These are phyloP conservation scores for Candida germanica DNA, from an alignment of 805 yeast species.

Conservation along the genomic window DNA sequence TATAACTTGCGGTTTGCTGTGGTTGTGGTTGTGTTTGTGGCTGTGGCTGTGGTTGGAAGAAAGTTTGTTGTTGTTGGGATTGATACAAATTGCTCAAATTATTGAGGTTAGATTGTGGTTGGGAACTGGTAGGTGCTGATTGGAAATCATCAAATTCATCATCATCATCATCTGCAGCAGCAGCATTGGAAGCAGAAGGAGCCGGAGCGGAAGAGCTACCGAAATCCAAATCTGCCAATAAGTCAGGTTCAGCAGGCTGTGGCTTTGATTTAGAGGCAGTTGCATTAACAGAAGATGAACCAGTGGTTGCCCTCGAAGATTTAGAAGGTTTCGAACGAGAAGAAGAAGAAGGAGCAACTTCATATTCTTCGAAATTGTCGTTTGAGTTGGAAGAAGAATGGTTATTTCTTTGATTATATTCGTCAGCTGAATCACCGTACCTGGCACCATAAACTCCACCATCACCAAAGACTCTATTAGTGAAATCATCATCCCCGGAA, in stretches of 20 bases:
- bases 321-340: slow-evolving; percentile 14
- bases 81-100: slow-evolving; percentile 23
- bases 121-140: slow-evolving; percentile 47
- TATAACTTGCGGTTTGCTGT: slow-evolving; percentile 1
- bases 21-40: slow-evolving; percentile 8
- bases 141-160: slow-evolving; percentile 85
- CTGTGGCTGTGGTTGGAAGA: slow-evolving; percentile 16
- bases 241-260: slow-evolving; percentile 42
- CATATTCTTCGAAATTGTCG: slow-evolving; percentile 60
- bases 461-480: slow-evolving; percentile 61
- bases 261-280: slow-evolving; percentile 24
- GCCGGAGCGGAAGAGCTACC: slow-evolving; percentile 25
- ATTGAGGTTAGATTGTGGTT: slow-evolving; percentile 19
- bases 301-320: slow-evolving; percentile 35
- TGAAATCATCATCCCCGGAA: slow-evolving; percentile 49
- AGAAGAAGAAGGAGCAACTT: slow-evolving; percentile 34
- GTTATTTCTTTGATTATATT: slow-evolving; percentile 20
- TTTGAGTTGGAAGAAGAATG: slow-evolving; percentile 28
- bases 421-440: slow-evolving; percentile 55
- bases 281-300: slow-evolving; percentile 34
- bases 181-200: slow-evolving; percentile 16
- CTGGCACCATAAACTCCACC: slow-evolving; percentile 69
- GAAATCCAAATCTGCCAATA: slow-evolving; percentile 47
- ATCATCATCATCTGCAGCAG: slow-evolving; percentile 44
- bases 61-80: slow-evolving; percentile 15